Base-by-base conservation (phyloP, 345 rosid species). In the Boechera divaricarpa region DNA sequence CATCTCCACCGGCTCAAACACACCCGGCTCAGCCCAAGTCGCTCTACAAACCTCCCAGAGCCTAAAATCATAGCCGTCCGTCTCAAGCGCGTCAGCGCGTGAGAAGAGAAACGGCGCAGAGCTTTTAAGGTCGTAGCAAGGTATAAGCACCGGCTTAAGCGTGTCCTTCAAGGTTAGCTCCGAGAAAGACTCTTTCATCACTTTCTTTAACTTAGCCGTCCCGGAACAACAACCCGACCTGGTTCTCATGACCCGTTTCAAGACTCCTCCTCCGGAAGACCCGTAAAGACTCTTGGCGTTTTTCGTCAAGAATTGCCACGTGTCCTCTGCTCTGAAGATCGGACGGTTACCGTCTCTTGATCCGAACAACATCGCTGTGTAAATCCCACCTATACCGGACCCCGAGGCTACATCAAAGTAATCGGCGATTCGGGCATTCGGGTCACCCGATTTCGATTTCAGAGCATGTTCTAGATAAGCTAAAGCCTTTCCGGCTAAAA, bases 341-440 rank as follows among this genome's bases (percentile, higher is more conserved):
- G 99, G 98, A 31, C 90, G 88, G 78, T 59, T 63, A 15, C 86
- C 84, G 68, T 92, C 98, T 70, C 81, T 88, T 31, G 97, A 85
- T 48, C 84, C 92, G 79, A 95, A 95, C 1, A 95, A 81, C 99
- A 95, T 90, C 67, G 98, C 85, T 60, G 98, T 86, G 88, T 89
- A 92, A 67, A 95, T 82, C 10, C 99, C 99, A 9, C 98, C 99
- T 42, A 92, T 79, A 47, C 97, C 95, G 4, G 97, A 86, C 11
- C 99, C 98, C 10, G 99, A 91, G 9, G 92, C 97, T 1, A 94
- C 97, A 81, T 94, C 99, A 76, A 94, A 90, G 76, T 82, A 94
- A 74, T 94, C 97, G 12, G 97, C 91, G 74, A 94, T 86, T 75
- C 92, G 85, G 63, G 98, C 97, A 69, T 88, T 88, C 5, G 98